phyloP scores from a whole-genome alignment of 2,329 filamentous ascomycete species.

The Achaetomium macrosporum region DNA sequence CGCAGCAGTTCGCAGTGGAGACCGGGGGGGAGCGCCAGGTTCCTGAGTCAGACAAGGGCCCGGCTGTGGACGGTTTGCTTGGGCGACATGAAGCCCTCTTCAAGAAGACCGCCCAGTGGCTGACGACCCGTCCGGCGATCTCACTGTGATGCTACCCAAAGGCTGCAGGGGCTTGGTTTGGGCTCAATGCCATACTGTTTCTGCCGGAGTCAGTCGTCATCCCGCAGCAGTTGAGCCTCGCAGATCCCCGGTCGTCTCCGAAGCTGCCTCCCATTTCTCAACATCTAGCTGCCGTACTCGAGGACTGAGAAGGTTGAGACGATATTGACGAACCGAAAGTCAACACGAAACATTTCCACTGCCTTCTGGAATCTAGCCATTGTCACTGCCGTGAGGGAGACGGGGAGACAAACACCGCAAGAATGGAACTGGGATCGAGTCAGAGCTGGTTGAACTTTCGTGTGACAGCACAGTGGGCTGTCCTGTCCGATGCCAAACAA shows the following conservation, averaged over 20 bases:
- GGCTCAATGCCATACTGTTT: neutral
- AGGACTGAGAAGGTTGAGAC: too few species aligned
- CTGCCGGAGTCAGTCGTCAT: neutral
- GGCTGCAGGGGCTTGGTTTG: conserved; percentile 3
- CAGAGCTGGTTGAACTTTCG: neutral
- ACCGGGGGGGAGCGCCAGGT: too few species aligned
- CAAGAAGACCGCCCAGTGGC: neutral
- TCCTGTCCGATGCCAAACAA: too few species aligned
- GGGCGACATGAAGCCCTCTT: neutral
- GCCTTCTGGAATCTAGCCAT: too few species aligned
- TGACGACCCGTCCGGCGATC: conserved; percentile 1
- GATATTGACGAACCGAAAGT: too few species aligned
- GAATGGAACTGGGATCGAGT: neutral
- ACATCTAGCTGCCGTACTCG: too few species aligned
- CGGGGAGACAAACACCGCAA: neutral
- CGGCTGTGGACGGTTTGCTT: too few species aligned
- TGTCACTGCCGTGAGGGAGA: too few species aligned
- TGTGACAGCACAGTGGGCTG: neutral
- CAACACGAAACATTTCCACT: too few species aligned
- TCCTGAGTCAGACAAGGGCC: too few species aligned
- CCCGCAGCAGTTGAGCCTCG: neutral
- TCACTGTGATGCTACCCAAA: conserved; percentile 14
- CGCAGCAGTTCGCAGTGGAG: too few species aligned
- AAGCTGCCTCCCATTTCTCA: too few species aligned
- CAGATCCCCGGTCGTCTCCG: neutral